Evolutionary conservation across 1,139 yeast genomes (phyloP), one percentile per base, ranked within the genome.

Genomic region (Kodamaea alishanica): DNA sequence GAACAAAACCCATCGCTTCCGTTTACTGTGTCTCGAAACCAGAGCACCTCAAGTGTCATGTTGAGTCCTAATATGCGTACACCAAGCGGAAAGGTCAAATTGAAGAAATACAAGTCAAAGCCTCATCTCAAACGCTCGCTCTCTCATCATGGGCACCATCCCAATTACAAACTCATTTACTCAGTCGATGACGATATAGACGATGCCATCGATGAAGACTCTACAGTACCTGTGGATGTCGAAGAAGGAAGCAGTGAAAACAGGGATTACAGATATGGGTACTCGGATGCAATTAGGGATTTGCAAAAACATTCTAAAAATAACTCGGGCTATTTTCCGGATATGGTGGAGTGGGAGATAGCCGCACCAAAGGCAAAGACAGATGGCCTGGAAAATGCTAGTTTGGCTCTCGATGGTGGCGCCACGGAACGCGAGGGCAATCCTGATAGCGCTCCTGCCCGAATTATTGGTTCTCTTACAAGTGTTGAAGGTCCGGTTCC

Each of bases 161-260:
- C 55, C 32, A 24, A n/a, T 10, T 30, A 38, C 25, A 68, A 66
- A 42, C 52, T 67, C 31, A 64, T 83, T 2, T 84, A 79, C 53
- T 78, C 85, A 24, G 92, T 85, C 0, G 95, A 86, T 56, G 95
- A 86, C 56, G 87, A 82, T 44, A 61, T 68, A 20, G 55, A 56
- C 50, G 83, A 63, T 35, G 51, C 59, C 34, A 53, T 56, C 5
- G 59, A 58, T 28, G 63, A 79, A 31, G 77, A 73, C 8, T 33
- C 40, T n/a, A 30, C 24, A 20, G 37, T 20, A 35, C 85, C 78
- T 43, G 65, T 77, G 8, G 81, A 77, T 44, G 74, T 73, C 10
- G 84, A 46, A 7, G 51, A 43, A 2, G 49, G 42, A 22, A 76
- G 50, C 51, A 37, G 43, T 20, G 46, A 42, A 33, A 35, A 35